A percentile compares a stretch with the other conserved stretches of the same genome.
Conservation (phyloP, 192 early-diverging fungal genomes). For the Coemansia sp. region DNA sequence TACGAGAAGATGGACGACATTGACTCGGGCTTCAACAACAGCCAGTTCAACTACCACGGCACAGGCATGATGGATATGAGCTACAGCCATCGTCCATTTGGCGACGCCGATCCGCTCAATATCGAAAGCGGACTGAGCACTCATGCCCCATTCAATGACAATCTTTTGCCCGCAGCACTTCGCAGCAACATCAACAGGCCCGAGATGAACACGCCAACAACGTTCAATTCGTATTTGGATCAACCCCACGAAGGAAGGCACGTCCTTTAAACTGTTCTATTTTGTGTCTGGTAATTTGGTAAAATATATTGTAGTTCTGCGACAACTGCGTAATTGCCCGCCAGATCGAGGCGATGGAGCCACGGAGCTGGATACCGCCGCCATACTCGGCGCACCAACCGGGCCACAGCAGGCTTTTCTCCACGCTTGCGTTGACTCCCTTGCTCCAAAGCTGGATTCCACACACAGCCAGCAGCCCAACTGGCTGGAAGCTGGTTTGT, state of each 20-base stretch:
- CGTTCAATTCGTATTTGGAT: conserved; percentile 19
- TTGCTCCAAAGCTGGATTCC: too few species aligned
- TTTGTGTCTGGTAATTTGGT: too few species aligned
- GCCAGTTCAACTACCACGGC: conserved; percentile 32
- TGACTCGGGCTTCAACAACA: conserved; percentile 31
- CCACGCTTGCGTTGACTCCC: too few species aligned
- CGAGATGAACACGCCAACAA: conserved; percentile 34
- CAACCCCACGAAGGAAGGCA: conserved; percentile 12
- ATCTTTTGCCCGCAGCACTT: conserved; percentile 33
- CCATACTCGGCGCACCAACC: too few species aligned
- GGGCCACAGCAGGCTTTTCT: too few species aligned
- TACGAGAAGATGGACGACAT: conserved; percentile 43
- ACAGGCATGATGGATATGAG: conserved; percentile 19
- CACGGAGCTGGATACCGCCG: too few species aligned
- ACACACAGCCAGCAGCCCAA: too few species aligned
- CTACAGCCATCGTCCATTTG: conserved; percentile 18
- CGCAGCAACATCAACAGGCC: conserved; percentile 42
- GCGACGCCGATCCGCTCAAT: conserved; percentile 18
- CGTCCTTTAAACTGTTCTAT: conserved; percentile 9
- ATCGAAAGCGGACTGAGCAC: conserved; percentile 23
- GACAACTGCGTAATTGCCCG: too few species aligned
- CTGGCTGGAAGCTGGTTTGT: too few species aligned
- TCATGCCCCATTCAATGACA: conserved; percentile 24
- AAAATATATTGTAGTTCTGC: too few species aligned
- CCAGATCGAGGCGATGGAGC: too few species aligned